Percentiles rank a stretch among this genome's conserved stretches.
Conservation (phyloP, 345 rosid species). For the Draba incana region DNA sequence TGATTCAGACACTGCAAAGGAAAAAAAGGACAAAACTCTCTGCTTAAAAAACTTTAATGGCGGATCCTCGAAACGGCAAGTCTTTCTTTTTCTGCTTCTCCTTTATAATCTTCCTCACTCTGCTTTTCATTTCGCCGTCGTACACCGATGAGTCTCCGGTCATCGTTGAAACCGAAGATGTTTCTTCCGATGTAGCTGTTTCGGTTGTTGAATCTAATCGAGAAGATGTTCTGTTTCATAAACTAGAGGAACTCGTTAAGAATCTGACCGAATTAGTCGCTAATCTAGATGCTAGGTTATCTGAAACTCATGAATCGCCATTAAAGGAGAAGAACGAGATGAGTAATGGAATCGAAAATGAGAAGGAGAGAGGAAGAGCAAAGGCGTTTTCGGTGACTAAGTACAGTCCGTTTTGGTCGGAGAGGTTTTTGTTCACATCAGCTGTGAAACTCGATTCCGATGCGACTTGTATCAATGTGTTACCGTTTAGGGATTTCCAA, state of each 20-base stretch:
- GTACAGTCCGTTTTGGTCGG: conserved; percentile 83
- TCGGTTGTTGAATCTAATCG: conserved; percentile 24
- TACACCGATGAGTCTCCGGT: conserved; percentile 36
- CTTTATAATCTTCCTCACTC: conserved; percentile 21
- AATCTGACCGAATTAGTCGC: conserved; percentile 64
- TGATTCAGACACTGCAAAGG: conserved; percentile 29
- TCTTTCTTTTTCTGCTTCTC: conserved; percentile 42
- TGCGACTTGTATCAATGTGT: conserved; percentile 68
- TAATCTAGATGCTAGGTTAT: conserved; percentile 58
- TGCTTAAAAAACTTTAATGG: conserved; percentile 49
- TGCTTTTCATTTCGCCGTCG: conserved; percentile 49
- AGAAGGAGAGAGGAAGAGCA: conserved; percentile 33
- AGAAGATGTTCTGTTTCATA: conserved; percentile 48
- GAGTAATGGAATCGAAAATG: conserved; percentile 27
- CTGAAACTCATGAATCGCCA: conserved; percentile 38
- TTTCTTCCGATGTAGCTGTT: conserved; percentile 34
- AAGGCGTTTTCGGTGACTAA: conserved; percentile 59
- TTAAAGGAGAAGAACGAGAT: conserved; percentile 36
- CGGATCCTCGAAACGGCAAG: conserved; percentile 62
- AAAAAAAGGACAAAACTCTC: conserved; percentile 1
- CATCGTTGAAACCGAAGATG: conserved; percentile 31
- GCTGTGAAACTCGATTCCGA: conserved; percentile 81
- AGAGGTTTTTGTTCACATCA: conserved; percentile 78
- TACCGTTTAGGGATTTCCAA: conserved; percentile 80
- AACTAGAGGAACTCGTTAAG: conserved; percentile 71